Evolutionary conservation across 768 basidiomycete genomes (phyloP).

Genomic region (Russula griseocarnosa): DNA sequence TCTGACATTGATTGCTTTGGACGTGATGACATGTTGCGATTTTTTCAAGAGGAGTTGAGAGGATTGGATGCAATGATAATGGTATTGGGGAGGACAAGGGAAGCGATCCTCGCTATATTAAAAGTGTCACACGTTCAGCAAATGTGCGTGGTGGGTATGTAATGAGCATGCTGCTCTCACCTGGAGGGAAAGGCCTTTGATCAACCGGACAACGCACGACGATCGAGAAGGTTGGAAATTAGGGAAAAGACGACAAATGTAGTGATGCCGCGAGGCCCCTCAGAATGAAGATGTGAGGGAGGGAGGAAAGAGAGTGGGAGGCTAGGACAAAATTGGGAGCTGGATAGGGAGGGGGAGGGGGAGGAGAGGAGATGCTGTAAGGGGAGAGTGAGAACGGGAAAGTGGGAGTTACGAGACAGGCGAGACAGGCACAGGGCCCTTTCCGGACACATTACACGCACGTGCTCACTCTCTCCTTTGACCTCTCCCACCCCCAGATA

Average conservation of each 20-base stretch:
- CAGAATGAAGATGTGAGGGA: background rate
- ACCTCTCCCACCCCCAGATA: too few relatives aligned
- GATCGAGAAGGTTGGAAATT: slow-evolving; percentile 11
- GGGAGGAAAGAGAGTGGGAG: slow-evolving; percentile 7
- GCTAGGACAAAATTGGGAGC: background rate
- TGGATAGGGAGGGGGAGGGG: background rate
- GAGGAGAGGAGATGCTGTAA: background rate
- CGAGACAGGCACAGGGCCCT: slow-evolving; percentile 1
- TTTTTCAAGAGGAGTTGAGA: slow-evolving; percentile 26
- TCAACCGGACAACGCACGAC: slow-evolving; percentile 7
- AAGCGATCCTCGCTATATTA: background rate
- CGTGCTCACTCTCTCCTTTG: background rate
- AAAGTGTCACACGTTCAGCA: background rate
- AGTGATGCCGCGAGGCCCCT: background rate
- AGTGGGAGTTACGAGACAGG: background rate
- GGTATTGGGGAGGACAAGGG: background rate
- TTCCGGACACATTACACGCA: slow-evolving; percentile 3
- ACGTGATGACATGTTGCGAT: slow-evolving; percentile 52
- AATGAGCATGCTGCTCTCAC: background rate
- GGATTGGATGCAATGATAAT: background rate
- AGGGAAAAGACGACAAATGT: slow-evolving; percentile 3
- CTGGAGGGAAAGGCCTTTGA: slow-evolving; percentile 11
- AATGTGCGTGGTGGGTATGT: slow-evolving; percentile 4
- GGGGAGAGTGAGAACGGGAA: background rate
- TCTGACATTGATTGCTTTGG: slow-evolving; percentile 74